Conservation (phyloP, 1,139 yeast species). For the Kluyveromyces sp. region DNA sequence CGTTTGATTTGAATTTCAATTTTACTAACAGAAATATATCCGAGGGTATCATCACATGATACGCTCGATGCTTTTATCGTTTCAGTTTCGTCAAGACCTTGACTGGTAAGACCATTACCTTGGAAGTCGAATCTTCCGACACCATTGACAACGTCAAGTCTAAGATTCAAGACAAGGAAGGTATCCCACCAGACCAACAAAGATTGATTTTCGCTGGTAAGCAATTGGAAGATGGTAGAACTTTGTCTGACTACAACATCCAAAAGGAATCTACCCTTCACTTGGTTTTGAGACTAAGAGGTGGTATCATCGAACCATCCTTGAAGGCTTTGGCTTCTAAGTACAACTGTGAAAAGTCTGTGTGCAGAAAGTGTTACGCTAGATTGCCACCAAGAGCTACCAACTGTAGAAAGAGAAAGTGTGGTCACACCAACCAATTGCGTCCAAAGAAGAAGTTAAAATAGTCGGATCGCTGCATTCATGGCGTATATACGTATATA, state of each 20-base stretch:
- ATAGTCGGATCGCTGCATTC: constrained; percentile 45
- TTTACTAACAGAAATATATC: constrained; percentile 16
- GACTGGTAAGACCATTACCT: constrained; percentile 87
- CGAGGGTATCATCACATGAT: background rate
- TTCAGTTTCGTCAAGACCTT: constrained; percentile 81
- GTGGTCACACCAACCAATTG: constrained; percentile 99
- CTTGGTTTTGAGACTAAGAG: constrained; percentile 85
- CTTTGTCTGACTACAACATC: constrained; percentile 88
- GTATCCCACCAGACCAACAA: constrained; percentile 93
- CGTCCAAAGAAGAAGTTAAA: constrained; percentile 99
- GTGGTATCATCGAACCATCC: constrained; percentile 99
- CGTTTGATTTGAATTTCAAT: background rate
- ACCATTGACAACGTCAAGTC: constrained; percentile 91
- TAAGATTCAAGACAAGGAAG: constrained; percentile 92
- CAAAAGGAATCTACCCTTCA: constrained; percentile 89
- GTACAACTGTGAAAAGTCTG: constrained; percentile 99
- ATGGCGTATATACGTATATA: constrained; percentile 8
- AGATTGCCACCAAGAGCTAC: constrained; percentile 99
- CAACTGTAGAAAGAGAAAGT: constrained; percentile 99
- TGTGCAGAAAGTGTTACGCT: constrained; percentile 99
- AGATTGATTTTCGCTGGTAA: constrained; percentile 90
- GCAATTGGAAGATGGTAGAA: constrained; percentile 92
- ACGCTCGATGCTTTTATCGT: background rate
- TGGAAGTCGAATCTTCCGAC: constrained; percentile 92
- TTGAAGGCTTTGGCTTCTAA: constrained; percentile 98